phyloP scores from a whole-genome alignment of 192 early-diverging fungal species.

The Borealophlyctis nickersoniae region DNA sequence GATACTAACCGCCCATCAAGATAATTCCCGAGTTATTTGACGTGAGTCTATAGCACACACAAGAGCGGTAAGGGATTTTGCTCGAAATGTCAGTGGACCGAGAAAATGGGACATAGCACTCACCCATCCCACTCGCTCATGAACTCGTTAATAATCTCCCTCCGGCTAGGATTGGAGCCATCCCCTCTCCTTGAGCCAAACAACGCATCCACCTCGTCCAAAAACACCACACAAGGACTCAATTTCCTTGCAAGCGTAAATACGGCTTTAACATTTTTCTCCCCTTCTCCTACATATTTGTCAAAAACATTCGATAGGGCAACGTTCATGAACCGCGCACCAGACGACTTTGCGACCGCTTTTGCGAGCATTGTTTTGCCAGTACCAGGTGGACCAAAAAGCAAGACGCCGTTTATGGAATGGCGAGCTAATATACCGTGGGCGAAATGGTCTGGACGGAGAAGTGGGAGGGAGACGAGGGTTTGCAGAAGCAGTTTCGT shows the following conservation, averaged over 20 bases:
- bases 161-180: slow-evolving; percentile 48
- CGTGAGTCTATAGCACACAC: too few relatives aligned
- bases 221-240: slow-evolving; percentile 92
- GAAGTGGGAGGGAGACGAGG: slow-evolving; percentile 45
- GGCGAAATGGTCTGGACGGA: slow-evolving; percentile 50
- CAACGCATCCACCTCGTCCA: slow-evolving; percentile 94
- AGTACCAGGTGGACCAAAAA: slow-evolving; percentile 58
- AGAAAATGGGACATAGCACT: too few relatives aligned
- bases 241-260: slow-evolving; percentile 90
- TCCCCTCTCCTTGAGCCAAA: slow-evolving; percentile 69
- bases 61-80: too few relatives aligned
- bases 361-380: slow-evolving; percentile 51
- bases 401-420: slow-evolving; percentile 50
- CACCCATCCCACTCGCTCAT: slow-evolving; percentile 98
- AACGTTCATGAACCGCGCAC: slow-evolving; percentile 93
- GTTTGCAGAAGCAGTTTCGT: slow-evolving; percentile 87
- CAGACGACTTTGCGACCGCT: slow-evolving; percentile 73
- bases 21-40: slow-evolving; percentile 74
- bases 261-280: slow-evolving; percentile 92
- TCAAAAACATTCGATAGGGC: slow-evolving; percentile 92
- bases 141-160: slow-evolving; percentile 75
- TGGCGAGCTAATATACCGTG: slow-evolving; percentile 58
- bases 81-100: too few relatives aligned
- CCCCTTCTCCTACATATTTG: slow-evolving; percentile 97
- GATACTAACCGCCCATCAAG: slow-evolving; percentile 62